Base-by-base conservation (phyloP, 331 rosid species). In the Prunus yedoensis region DNA sequence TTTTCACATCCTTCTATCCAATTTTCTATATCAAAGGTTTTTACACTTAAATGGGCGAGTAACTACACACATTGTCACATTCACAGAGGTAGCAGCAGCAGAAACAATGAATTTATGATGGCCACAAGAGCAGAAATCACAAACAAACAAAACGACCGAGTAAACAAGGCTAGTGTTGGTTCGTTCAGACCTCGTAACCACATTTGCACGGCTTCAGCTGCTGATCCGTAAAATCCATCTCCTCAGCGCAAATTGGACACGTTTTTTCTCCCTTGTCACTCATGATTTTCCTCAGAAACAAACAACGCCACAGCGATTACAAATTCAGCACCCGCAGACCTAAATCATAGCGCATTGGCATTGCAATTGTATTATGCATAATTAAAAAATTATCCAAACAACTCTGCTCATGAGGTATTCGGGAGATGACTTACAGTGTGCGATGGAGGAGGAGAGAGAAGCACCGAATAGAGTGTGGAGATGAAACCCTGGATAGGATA, bases 171-270 rank as follows among this genome's bases (percentile, higher is more conserved):
- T 3, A 68, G 25, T 2, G 20, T 20, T 59, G 3, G 43, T 35
- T 73, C 5, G 16, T 41, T 18, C 50, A 83, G 64, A 95, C 99
- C 97, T 95, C 98, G 25, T 95, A 95, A 69, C 98, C 96, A 71
- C 99, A 95, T 83, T 79, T 85, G 89, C 99, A 95, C 14, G 98
- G 98, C 79, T 95, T 95, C 85, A 95, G 77, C 52, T 92, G 99
- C 87, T 95, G 98, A 87, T 95, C 99, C n/a, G 99, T 95, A 83
- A 91, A 90, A 89, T 92, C 99, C 99, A 92, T 95, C 83, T 95
- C 98, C 81, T 95, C 97, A 0, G 97, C 96, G 52, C 99, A 95
- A 66, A 95, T 97, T 74, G 96, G 98, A 67, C 99, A 95, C 62
- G 96, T 85, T 82, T 85, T 93, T 77, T 95, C 99, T 80, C 91